Evolutionary conservation across 1,139 yeast species (phyloP).

Genomic region (Zygoascus sp.): DNA sequence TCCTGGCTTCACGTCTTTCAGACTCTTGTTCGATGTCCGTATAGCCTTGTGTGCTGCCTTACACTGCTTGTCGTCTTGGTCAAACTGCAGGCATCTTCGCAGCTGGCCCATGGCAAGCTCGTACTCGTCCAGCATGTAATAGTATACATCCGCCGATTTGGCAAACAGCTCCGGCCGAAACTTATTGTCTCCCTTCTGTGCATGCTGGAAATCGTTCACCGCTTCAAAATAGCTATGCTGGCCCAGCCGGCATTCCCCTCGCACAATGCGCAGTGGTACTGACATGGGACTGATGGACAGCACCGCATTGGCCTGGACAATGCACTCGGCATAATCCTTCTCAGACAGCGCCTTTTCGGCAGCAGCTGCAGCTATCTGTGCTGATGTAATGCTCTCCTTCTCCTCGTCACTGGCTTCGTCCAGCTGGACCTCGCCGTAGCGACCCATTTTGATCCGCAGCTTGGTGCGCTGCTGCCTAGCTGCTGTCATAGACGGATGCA

Average conservation of each 20-base stretch:
- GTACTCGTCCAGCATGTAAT: constrained; percentile 50
- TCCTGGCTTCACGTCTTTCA: constrained; percentile 21
- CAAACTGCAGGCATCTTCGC: constrained; percentile 60
- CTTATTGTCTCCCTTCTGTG: constrained; percentile 22
- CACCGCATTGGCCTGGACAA: constrained; percentile 28
- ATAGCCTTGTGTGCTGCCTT: constrained; percentile 46
- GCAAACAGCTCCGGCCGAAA: constrained; percentile 30
- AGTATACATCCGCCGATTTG: constrained; percentile 41
- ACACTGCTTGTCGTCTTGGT: constrained; percentile 61
- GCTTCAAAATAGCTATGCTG: constrained; percentile 23
- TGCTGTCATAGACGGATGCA: constrained; percentile 35
- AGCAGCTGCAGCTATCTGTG: constrained; percentile 10
- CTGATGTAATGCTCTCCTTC: constrained; percentile 7
- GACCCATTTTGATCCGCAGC: constrained; percentile 34
- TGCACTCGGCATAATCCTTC: constrained; percentile 30
- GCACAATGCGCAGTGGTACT: constrained; percentile 26
- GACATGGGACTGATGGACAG: constrained; percentile 31
- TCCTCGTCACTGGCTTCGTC: constrained; percentile 9
- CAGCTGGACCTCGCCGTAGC: constrained; percentile 15
- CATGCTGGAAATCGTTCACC: constrained; percentile 1
- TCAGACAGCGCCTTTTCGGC: constrained; percentile 21
- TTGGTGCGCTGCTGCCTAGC: constrained; percentile 37
- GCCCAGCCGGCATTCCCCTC: constrained; percentile 34
- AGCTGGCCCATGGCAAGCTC: constrained; percentile 47
- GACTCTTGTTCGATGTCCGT: constrained; percentile 36